Conservation (phyloP, 768 basidiomycete genomes). For the Phaeotremella skinneri region DNA sequence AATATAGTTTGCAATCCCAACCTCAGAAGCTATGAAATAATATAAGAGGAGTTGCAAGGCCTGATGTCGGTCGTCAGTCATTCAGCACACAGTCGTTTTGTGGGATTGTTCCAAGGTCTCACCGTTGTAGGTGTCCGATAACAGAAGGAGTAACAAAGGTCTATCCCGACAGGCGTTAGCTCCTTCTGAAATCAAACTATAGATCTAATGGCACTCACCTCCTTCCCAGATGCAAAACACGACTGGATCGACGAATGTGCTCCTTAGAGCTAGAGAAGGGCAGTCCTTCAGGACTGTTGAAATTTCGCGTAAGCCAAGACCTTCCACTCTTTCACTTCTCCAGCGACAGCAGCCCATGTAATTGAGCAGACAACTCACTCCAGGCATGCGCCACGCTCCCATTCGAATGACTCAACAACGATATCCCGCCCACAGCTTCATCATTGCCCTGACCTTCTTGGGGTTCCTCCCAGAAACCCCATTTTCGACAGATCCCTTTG, state of each 20-base stretch:
- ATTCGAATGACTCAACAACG: conserved; percentile 83
- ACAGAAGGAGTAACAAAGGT: conserved; percentile 87
- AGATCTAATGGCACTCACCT: conserved; percentile 56
- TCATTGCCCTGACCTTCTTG: conserved; percentile 8
- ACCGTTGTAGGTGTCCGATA: conserved; percentile 69
- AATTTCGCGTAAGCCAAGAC: conserved; percentile 1
- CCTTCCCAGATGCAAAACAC: conserved; percentile 93
- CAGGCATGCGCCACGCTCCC: conserved; percentile 83
- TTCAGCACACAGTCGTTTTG: conserved; percentile 4
- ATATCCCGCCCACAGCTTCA: conserved; percentile 59
- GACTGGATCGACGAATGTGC: conserved; percentile 82
- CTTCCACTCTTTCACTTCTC: no score
- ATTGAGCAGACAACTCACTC: conserved; percentile 55
- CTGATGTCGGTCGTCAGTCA: conserved; percentile 53
- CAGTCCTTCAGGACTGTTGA: conserved; percentile 65
- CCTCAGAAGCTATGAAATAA: conserved; percentile 82
- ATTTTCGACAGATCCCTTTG: conserved; percentile 59
- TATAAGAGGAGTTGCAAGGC: conserved; percentile 75
- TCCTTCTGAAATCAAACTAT: neutral
- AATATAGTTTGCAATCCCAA: conserved; percentile 81
- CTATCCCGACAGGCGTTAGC: conserved; percentile 52
- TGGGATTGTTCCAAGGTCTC: conserved; percentile 38
- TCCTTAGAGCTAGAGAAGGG: conserved; percentile 67
- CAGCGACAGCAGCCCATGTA: no score
- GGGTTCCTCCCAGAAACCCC: conserved; percentile 62